Evolutionary conservation across 164 flowering plant species (phyloP).

Genomic region (Saururus chinensis): DNA sequence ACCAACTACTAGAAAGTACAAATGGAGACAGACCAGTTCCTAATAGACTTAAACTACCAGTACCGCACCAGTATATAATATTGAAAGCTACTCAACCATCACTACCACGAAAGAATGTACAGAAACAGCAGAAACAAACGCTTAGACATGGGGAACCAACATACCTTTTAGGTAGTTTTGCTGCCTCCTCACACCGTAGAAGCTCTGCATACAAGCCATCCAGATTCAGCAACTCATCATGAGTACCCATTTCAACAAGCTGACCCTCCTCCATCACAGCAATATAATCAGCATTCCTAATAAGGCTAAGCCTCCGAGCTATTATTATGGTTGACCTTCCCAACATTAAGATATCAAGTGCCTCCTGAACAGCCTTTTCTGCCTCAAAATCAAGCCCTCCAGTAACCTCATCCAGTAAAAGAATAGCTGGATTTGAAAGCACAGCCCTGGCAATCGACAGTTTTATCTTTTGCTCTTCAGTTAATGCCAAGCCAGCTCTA

Average conservation of each 20-base stretch:
- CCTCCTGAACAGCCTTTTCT: conserved; percentile 87
- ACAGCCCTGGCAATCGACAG: conserved; percentile 94
- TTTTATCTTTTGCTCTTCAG: conserved; percentile 92
- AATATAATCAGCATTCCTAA: conserved; percentile 92
- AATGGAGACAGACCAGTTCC: too few relatives aligned
- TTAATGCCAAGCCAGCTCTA: conserved; percentile 71
- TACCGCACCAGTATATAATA: too few relatives aligned
- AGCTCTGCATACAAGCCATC: conserved; percentile 93
- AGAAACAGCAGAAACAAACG: not conserved
- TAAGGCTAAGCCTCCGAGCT: conserved; percentile 88
- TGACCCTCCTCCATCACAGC: conserved; percentile 99
- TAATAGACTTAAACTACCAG: too few relatives aligned
- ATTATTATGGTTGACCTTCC: conserved; percentile 93
- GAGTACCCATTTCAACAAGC: conserved; percentile 98
- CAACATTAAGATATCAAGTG: conserved; percentile 89
- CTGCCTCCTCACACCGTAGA: conserved; percentile 48
- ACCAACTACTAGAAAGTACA: too few relatives aligned
- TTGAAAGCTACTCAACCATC: too few relatives aligned
- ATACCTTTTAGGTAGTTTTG: conserved; percentile 35
- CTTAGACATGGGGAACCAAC: not conserved
- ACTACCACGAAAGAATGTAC: too few relatives aligned
- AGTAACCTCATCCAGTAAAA: conserved; percentile 85
- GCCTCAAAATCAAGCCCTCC: conserved; percentile 89
- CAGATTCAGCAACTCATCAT: conserved; percentile 66
- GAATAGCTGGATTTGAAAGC: conserved; percentile 86